Evolutionary conservation across 306 rosid species (phyloP).

Genomic region (Trifolium dubium): DNA sequence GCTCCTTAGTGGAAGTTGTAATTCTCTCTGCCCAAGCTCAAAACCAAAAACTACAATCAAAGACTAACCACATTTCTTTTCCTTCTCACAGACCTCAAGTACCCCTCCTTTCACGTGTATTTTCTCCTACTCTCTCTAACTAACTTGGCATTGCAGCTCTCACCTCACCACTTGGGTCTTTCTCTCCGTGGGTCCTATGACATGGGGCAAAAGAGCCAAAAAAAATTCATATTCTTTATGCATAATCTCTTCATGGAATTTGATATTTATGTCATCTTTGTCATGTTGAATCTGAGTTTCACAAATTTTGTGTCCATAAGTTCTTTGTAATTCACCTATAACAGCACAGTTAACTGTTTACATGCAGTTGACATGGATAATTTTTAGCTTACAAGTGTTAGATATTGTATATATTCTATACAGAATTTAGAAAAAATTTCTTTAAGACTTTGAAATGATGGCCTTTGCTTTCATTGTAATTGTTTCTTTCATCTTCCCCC

Average conservation of each 20-base stretch:
- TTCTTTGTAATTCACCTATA: constrained; percentile 1
- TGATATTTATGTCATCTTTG: neutral
- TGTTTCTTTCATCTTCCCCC: neutral
- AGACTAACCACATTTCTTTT: neutral
- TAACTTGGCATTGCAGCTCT: neutral
- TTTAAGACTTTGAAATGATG: neutral
- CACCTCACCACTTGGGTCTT: neutral
- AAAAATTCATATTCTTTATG: neutral
- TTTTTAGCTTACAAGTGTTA: neutral
- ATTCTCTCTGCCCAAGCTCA: neutral
- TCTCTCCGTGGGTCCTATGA: neutral
- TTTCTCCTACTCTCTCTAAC: neutral
- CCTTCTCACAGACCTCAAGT: neutral
- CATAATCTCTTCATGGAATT: constrained; percentile 10
- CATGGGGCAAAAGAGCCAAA: neutral
- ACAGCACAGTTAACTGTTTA: neutral
- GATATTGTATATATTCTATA: neutral
- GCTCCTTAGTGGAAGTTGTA: neutral
- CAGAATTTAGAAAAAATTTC: neutral
- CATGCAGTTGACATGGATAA: neutral
- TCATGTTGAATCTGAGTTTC: constrained; percentile 2
- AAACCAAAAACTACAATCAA: neutral
- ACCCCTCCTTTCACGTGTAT: neutral
- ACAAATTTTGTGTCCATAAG: constrained; percentile 19
- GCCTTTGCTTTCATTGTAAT: constrained; percentile 15